phyloP scores from a whole-genome alignment of 2,329 filamentous ascomycete species.

The Alternaria triticimaculans region DNA sequence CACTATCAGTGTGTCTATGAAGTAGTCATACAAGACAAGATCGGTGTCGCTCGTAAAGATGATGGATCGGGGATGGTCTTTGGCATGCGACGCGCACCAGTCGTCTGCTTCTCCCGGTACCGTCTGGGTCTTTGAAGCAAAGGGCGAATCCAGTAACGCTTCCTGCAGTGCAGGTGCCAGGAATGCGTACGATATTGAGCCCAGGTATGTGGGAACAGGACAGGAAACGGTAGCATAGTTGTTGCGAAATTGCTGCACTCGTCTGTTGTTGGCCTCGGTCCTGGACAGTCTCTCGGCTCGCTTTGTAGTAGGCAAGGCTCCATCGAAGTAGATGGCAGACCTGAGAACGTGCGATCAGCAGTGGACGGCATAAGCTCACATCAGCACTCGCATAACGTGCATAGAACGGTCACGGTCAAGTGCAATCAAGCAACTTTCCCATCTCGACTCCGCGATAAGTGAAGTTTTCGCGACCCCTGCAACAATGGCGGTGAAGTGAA shows the following conservation, averaged over 20 bases:
- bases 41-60: constrained; percentile 87
- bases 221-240: constrained; percentile 32
- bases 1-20: constrained; percentile 65
- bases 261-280: constrained; percentile 63
- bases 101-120: constrained; percentile 86
- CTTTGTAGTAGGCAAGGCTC: constrained; percentile 75
- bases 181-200: constrained; percentile 65
- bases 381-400: constrained; percentile 12
- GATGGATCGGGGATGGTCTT: constrained; percentile 63
- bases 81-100: constrained; percentile 74
- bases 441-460: not conserved
- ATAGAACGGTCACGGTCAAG: constrained; percentile 19
- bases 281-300: constrained; percentile 66
- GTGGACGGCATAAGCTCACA: constrained; percentile 22
- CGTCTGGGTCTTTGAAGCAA: constrained; percentile 59
- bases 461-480: constrained; percentile 4
- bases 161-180: constrained; percentile 81
- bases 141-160: constrained; percentile 59
- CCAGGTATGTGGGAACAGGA: constrained; percentile 37
- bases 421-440: constrained; percentile 10
- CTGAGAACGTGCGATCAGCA: constrained; percentile 29
- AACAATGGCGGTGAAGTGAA: constrained; percentile 6
- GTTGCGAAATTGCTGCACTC: constrained; percentile 60
- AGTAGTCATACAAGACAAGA: constrained; percentile 76
- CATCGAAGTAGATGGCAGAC: constrained; percentile 82